Conservation (phyloP, 768 basidiomycete genomes). For the Leccinum arenicola region DNA sequence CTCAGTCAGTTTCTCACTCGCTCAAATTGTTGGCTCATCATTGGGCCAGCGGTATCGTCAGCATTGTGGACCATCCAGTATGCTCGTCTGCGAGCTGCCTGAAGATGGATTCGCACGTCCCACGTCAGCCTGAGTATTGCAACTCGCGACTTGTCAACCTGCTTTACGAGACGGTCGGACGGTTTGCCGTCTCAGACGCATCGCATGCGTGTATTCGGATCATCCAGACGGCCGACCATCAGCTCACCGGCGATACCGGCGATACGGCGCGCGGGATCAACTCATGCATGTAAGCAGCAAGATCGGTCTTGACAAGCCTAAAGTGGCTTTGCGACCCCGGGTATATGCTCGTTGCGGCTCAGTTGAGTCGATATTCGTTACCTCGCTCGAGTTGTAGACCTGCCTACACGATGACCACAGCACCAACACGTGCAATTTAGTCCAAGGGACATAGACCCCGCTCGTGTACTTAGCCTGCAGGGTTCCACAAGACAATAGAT, state of each 20-base stretch:
- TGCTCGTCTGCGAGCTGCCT: not conserved
- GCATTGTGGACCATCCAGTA: not conserved
- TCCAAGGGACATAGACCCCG: not conserved
- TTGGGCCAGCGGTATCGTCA: not conserved
- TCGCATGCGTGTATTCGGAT: not conserved
- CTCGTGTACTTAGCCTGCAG: not conserved
- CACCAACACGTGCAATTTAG: not conserved
- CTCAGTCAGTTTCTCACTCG: not conserved
- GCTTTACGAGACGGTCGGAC: not conserved
- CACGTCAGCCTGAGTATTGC: not conserved
- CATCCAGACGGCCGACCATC: not conserved
- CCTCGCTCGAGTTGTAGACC: not conserved
- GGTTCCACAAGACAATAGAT: not conserved
- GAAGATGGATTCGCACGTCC: not conserved
- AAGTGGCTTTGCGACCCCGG: not conserved
- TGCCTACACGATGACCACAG: not conserved
- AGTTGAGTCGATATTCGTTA: not conserved
- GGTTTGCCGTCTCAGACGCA: not conserved
- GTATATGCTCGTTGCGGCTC: not conserved
- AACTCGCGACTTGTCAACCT: not conserved
- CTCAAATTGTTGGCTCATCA: not conserved
- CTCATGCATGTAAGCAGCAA: not conserved
- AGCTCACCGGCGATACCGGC: not conserved
- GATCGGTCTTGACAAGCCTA: not conserved
- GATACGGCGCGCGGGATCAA: constrained; percentile 2